phyloP scores from a whole-genome alignment of 2,329 filamentous ascomycete species.

The Ophiocordyceps australis region DNA sequence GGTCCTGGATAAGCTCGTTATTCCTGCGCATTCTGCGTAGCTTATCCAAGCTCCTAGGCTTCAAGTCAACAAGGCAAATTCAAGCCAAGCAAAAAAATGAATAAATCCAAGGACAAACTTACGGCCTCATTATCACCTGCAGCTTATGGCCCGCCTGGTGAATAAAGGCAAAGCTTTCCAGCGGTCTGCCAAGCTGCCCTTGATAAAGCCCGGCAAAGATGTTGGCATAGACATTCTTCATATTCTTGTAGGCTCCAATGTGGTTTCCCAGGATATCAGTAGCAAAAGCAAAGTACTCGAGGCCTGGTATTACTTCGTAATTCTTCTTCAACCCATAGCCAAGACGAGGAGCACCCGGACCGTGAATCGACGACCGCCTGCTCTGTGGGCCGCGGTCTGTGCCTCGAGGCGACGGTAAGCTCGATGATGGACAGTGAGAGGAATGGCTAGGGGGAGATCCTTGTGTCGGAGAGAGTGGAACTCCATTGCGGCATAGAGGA shows the following conservation, averaged over 20 bases:
- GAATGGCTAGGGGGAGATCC: constrained; percentile 31
- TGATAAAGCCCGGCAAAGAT: constrained; percentile 78
- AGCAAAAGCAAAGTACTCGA: constrained; percentile 78
- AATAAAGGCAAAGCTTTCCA: constrained; percentile 62
- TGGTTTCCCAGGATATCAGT: constrained; percentile 75
- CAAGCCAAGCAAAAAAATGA: no score
- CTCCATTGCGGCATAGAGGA: constrained; percentile 25
- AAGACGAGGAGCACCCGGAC: constrained; percentile 8
- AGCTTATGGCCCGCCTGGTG: constrained; percentile 35
- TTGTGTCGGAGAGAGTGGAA: constrained; percentile 31
- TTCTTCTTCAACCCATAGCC: constrained; percentile 31
- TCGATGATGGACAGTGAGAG: constrained; percentile 28
- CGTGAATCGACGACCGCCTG: constrained; percentile 34
- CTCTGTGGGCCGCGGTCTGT: constrained; percentile 24
- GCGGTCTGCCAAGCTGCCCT: constrained; percentile 68
- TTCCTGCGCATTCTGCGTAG: constrained; percentile 21
- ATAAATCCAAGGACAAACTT: no score
- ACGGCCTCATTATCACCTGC: constrained; percentile 61
- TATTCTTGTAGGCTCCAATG: constrained; percentile 56
- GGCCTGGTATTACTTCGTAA: constrained; percentile 70
- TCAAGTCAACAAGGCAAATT: no score
- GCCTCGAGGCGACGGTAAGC: constrained; percentile 32
- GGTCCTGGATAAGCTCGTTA: constrained; percentile 19
- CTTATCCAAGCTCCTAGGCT: constrained; percentile 26
- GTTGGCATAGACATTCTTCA: constrained; percentile 71